Conservation (phyloP, 139 green algal species). For the Volvox africanus region DNA sequence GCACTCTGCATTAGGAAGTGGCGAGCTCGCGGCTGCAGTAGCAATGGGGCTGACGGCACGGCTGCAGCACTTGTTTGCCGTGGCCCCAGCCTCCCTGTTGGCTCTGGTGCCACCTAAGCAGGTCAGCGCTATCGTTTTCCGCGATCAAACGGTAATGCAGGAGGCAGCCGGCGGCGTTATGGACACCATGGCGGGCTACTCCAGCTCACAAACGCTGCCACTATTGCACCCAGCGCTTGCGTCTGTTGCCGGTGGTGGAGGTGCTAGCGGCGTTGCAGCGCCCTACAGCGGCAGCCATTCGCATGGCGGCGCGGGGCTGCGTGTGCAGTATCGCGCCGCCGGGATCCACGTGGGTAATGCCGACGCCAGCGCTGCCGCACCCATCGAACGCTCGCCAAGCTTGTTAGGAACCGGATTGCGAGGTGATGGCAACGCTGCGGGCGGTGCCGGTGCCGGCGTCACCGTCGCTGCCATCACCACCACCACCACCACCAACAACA, state of each 20-base stretch:
- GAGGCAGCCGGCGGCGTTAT: not conserved
- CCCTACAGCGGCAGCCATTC: constrained; percentile 30
- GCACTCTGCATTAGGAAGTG: constrained; percentile 5
- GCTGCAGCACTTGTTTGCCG: constrained; percentile 10
- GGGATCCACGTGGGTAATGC: constrained; percentile 11
- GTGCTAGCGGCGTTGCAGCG: too few relatives aligned
- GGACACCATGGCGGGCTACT: not conserved
- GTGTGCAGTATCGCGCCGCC: not conserved
- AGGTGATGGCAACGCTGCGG: not conserved
- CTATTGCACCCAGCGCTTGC: constrained; percentile 37
- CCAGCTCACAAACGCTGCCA: constrained; percentile 35
- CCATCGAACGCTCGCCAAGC: constrained; percentile 34
- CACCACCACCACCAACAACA: too few relatives aligned
- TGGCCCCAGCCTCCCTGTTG: constrained; percentile 21
- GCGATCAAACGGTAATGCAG: constrained; percentile 4
- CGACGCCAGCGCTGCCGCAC: not conserved
- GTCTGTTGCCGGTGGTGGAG: constrained; percentile 5
- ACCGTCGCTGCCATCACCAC: not conserved
- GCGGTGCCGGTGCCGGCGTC: not conserved
- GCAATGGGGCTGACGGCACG: constrained; percentile 26
- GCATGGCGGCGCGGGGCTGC: not conserved
- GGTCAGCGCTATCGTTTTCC: constrained; percentile 35
- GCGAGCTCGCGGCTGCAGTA: constrained; percentile 45
- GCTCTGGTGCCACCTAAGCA: constrained; percentile 41
- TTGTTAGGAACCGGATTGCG: constrained; percentile 21